Evolutionary conservation across 371 early-diverging fungal genomes (phyloP).

Genomic region (Mucor racemosus): DNA sequence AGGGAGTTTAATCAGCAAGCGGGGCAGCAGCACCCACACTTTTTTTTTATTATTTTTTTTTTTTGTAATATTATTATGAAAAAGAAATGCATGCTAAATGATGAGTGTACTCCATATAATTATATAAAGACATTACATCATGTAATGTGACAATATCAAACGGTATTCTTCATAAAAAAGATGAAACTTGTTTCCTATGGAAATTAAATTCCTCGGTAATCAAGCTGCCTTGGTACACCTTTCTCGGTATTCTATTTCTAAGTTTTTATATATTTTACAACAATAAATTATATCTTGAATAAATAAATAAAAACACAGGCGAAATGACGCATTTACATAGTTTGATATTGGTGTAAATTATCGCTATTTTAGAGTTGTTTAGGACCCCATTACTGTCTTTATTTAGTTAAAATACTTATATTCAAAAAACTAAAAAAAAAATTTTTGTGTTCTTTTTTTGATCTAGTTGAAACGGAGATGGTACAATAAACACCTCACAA

Average conservation of each 20-base stretch:
- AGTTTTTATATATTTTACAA: background rate
- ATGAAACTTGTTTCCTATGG: background rate
- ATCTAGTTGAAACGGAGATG: slow-evolving; percentile 3
- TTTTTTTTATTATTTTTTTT: background rate
- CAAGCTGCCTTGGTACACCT: background rate
- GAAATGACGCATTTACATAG: slow-evolving; percentile 1
- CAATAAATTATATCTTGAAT: background rate
- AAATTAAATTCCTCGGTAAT: background rate
- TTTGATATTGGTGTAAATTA: background rate
- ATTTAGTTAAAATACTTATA: slow-evolving; percentile 7
- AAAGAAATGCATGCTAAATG: slow-evolving; percentile 4
- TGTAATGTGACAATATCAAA: background rate
- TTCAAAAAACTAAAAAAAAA: background rate
- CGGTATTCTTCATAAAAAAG: background rate
- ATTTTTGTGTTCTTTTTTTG: background rate
- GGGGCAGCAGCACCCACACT: slow-evolving; percentile 3
- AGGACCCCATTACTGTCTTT: slow-evolving; percentile 4
- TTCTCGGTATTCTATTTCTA: slow-evolving; percentile 1
- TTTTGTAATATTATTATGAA: background rate
- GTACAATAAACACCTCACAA: slow-evolving; percentile 3
- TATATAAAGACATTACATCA: slow-evolving; percentile 10
- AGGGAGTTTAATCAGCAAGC: background rate
- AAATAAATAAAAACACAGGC: background rate
- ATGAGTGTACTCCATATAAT: background rate
- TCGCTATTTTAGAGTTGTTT: slow-evolving; percentile 1